phyloP scores from a whole-genome alignment of 768 basidiomycete species.

The Tylopilus rubrobrunneus region DNA sequence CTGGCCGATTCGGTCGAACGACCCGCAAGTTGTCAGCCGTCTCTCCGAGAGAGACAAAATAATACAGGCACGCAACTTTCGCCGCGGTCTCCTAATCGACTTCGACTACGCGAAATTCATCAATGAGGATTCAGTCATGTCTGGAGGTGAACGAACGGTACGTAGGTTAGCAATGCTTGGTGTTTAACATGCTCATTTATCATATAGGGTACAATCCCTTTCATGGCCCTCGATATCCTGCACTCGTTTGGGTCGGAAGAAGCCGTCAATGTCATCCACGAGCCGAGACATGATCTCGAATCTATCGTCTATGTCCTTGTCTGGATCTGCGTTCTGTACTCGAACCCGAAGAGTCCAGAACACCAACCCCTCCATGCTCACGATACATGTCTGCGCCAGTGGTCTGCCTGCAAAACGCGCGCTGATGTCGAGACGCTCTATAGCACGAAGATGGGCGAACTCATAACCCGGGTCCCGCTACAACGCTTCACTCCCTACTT shows the following conservation, averaged over 20 bases:
- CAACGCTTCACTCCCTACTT: background rate
- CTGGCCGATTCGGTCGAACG: too few relatives aligned
- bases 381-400: background rate
- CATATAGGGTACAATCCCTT: too few relatives aligned
- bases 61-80: too few relatives aligned
- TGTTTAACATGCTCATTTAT: too few relatives aligned
- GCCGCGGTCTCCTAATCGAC: too few relatives aligned
- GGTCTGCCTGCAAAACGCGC: background rate
- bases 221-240: background rate
- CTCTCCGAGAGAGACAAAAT: too few relatives aligned
- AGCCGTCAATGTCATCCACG: background rate
- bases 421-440: background rate
- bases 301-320: conserved; percentile 1
- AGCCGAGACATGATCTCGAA: background rate
- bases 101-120: too few relatives aligned
- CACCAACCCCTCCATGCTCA: background rate
- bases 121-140: too few relatives aligned
- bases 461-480: background rate
- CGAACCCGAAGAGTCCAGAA: background rate
- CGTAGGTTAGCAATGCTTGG: too few relatives aligned
- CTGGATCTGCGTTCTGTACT: conserved; percentile 5
- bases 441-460: background rate
- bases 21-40: too few relatives aligned
- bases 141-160: too few relatives aligned
- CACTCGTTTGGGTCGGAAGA: background rate